A percentile compares a stretch with the other conserved stretches of the same genome.
phyloP scores from a whole-genome alignment of 2,329 filamentous ascomycete genomes.

The Xylaria sp. region DNA sequence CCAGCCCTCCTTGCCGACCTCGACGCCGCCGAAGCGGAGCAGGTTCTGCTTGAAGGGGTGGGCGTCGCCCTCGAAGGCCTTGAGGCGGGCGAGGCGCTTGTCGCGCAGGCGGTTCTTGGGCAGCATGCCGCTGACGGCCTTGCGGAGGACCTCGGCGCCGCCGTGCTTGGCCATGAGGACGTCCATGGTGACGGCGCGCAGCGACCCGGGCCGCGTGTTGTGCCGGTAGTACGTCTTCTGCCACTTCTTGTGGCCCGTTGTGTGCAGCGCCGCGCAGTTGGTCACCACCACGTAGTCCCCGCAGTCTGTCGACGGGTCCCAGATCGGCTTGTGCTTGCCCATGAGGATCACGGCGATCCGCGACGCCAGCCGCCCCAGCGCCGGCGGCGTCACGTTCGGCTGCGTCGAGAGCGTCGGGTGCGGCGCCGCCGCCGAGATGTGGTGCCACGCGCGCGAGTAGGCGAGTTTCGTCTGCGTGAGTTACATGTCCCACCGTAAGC shows the following conservation, averaged over 20 bases:
- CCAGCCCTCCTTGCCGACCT: slow-evolving; percentile 58
- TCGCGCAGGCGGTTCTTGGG: slow-evolving; percentile 94
- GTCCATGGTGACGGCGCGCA: slow-evolving; percentile 93
- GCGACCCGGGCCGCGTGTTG: slow-evolving; percentile 83
- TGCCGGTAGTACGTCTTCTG: slow-evolving; percentile 97
- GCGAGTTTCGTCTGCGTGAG: slow-evolving; percentile 80
- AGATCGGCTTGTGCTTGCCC: slow-evolving; percentile 99
- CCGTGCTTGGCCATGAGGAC: slow-evolving; percentile 92
- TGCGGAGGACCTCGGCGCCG: slow-evolving; percentile 85
- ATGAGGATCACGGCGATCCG: slow-evolving; percentile 86
- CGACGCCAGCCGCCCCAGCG: slow-evolving; percentile 87
- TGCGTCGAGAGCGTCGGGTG: slow-evolving; percentile 63
- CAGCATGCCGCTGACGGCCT: slow-evolving; percentile 95
- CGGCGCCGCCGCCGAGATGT: slow-evolving; percentile 70
- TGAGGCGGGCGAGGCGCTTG: slow-evolving; percentile 82
- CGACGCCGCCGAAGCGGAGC: slow-evolving; percentile 67
- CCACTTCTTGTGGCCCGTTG: slow-evolving; percentile 87
- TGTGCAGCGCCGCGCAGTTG: slow-evolving; percentile 82
- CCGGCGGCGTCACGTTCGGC: slow-evolving; percentile 65
- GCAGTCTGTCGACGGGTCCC: slow-evolving; percentile 95
- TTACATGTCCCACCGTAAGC: not conserved
- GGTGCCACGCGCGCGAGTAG: slow-evolving; percentile 96
- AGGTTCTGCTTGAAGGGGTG: slow-evolving; percentile 94
- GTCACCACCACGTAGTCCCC: slow-evolving; percentile 98
- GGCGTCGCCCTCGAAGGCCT: slow-evolving; percentile 90